Conservation (phyloP, 2,329 filamentous ascomycete genomes). For the Rhinocladiella mackenziei region DNA sequence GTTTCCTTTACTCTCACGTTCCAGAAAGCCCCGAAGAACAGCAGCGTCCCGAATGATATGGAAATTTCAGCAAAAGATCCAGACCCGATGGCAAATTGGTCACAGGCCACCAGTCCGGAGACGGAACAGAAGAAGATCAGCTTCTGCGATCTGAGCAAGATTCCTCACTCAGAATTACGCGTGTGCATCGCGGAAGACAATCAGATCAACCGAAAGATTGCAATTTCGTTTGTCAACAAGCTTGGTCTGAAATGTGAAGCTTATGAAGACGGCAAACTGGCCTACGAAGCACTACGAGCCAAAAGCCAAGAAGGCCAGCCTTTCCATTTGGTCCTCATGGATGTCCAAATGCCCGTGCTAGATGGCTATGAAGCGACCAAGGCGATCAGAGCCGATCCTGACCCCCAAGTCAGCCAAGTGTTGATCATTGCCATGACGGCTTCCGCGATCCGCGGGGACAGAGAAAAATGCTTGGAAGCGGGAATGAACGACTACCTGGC, state of each 20-base stretch:
- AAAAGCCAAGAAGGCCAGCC: slow-evolving; percentile 34
- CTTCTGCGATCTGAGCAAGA: slow-evolving; percentile 63
- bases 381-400: slow-evolving; percentile 55
- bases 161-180: slow-evolving; percentile 73
- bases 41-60: slow-evolving; percentile 50
- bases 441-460: slow-evolving; percentile 86
- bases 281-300: slow-evolving; percentile 37
- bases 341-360: slow-evolving; percentile 49
- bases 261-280: slow-evolving; percentile 72
- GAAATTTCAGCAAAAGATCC: slow-evolving; percentile 41
- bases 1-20: slow-evolving; percentile 75
- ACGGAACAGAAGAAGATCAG: slow-evolving; percentile 44
- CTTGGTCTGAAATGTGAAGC: slow-evolving; percentile 84
- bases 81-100: slow-evolving; percentile 56
- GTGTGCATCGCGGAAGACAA: slow-evolving; percentile 90
- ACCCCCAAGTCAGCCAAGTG: slow-evolving; percentile 72
- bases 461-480: slow-evolving; percentile 90
- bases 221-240: slow-evolving; percentile 44
- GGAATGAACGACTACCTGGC: slow-evolving; percentile 98
- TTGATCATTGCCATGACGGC: slow-evolving; percentile 98
- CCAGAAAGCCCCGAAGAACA: slow-evolving; percentile 68
- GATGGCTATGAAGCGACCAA: slow-evolving; percentile 49
- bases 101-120: slow-evolving; percentile 43
- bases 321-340: slow-evolving; percentile 48
- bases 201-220: slow-evolving; percentile 44